Conservation (phyloP, 768 basidiomycete species). For the Xerocomellus intermedius region DNA sequence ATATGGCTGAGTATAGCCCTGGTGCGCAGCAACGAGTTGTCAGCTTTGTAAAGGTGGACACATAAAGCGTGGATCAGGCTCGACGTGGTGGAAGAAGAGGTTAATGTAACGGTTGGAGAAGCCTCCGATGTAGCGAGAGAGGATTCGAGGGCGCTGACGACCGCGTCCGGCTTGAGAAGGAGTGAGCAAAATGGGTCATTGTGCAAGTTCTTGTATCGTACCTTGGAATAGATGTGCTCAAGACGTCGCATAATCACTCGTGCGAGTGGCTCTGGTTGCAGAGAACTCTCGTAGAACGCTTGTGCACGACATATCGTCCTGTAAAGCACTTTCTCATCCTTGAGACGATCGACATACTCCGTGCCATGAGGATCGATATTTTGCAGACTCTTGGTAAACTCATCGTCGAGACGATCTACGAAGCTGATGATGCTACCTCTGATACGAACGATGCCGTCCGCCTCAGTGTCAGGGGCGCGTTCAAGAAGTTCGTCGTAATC, state of each 20-base stretch:
- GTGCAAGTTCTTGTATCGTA: slow-evolving; percentile 27
- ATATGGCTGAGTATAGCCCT: slow-evolving; percentile 98
- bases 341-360: slow-evolving; percentile 96
- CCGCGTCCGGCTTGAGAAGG: slow-evolving; percentile 77
- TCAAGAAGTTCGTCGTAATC: slow-evolving; percentile 93
- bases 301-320: slow-evolving; percentile 91
- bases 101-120: slow-evolving; percentile 61
- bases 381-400: slow-evolving; percentile 96
- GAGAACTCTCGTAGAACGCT: slow-evolving; percentile 82
- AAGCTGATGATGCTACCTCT: slow-evolving; percentile 96
- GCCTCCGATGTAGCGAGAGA: slow-evolving; percentile 56
- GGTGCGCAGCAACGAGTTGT: slow-evolving; percentile 88
- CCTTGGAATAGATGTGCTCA: slow-evolving; percentile 99
- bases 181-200: slow-evolving; percentile 2
- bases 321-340: slow-evolving; percentile 94
- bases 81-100: slow-evolving; percentile 55
- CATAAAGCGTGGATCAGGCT: slow-evolving; percentile 87
- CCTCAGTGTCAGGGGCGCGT: slow-evolving; percentile 70
- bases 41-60: slow-evolving; percentile 88
- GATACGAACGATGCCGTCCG: slow-evolving; percentile 75
- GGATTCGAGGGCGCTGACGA: slow-evolving; percentile 86
- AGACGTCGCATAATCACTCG: slow-evolving; percentile 92
- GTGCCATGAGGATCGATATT: slow-evolving; percentile 98
- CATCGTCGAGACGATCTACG: slow-evolving; percentile 94
- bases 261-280: slow-evolving; percentile 73